phyloP scores from a whole-genome alignment of 2,329 filamentous ascomycete species.

The Fusarium tjaetaba region DNA sequence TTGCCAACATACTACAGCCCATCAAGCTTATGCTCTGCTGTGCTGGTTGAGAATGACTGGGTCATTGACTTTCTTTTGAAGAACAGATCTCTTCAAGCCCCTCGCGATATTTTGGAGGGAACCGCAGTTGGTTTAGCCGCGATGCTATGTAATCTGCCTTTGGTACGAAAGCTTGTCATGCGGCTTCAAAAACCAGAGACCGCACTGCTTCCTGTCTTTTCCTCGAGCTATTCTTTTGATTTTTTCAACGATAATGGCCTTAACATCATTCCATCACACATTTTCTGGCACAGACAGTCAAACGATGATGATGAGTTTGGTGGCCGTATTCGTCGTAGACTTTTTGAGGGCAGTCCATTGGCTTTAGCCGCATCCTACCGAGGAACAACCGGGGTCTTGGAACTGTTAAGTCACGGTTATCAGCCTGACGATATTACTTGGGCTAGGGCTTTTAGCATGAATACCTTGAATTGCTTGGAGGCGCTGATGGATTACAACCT shows the following conservation, averaged over 20 bases:
- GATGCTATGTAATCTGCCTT: fast-evolving
- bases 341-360: fast-evolving
- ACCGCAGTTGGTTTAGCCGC: not conserved
- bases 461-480: fast-evolving
- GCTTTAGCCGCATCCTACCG: not conserved
- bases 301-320: fast-evolving
- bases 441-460: not conserved
- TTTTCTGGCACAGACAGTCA: fast-evolving
- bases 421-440: conserved; percentile 1
- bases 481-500: fast-evolving
- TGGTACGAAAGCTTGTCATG: not conserved
- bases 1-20: not conserved
- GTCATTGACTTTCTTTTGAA: fast-evolving
- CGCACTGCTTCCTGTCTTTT: not conserved
- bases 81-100: fast-evolving
- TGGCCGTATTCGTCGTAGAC: fast-evolving
- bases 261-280: fast-evolving
- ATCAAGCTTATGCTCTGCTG: not conserved
- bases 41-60: not conserved
- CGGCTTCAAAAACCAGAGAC: not conserved
- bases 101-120: not conserved
- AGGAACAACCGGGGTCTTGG: not conserved
- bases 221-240: fast-evolving
- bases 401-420: not conserved
- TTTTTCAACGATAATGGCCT: fast-evolving